A percentile compares a stretch with the other conserved stretches of the same genome.
These are phyloP conservation scores for Serendipita sp. DNA, from an alignment of 768 basidiomycete genomes.

Conservation along the genomic window DNA sequence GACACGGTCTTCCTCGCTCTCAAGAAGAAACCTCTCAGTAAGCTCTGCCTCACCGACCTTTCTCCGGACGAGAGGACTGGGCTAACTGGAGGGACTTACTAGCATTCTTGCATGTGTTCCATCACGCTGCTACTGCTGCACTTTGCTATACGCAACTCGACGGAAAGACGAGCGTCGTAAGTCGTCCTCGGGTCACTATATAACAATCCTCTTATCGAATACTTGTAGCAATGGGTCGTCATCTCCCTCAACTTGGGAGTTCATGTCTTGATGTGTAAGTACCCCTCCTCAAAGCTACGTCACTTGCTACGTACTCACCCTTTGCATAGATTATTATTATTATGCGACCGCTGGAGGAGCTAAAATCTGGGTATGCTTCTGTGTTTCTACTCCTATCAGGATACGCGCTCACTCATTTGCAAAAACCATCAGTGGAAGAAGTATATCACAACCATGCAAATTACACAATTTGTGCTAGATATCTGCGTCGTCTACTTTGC, in stretches of 20 bases:
- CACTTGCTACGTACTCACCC: not conserved
- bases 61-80: not conserved
- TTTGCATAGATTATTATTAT: conserved; percentile 32
- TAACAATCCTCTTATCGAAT: not conserved
- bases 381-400: not conserved
- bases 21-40: conserved; percentile 34
- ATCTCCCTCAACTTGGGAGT: conserved; percentile 32
- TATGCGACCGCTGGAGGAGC: conserved; percentile 33
- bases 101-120: conserved; percentile 36
- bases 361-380: conserved; percentile 29
- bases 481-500: conserved; percentile 33
- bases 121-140: conserved; percentile 32
- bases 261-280: conserved; percentile 33
- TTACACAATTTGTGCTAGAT: conserved; percentile 35
- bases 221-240: conserved; percentile 28
- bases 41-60: conserved; percentile 10
- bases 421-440: conserved; percentile 29
- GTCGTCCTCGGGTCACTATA: not conserved
- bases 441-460: conserved; percentile 35
- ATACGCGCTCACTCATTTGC: not conserved
- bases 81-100: not conserved
- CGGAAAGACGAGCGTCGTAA: conserved; percentile 24
- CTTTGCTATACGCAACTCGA: conserved; percentile 33
- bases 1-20: conserved; percentile 35
- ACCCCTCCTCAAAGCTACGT: too few relatives aligned